Conservation (phyloP, 768 basidiomycete genomes). For the Tricholoma terreum region DNA sequence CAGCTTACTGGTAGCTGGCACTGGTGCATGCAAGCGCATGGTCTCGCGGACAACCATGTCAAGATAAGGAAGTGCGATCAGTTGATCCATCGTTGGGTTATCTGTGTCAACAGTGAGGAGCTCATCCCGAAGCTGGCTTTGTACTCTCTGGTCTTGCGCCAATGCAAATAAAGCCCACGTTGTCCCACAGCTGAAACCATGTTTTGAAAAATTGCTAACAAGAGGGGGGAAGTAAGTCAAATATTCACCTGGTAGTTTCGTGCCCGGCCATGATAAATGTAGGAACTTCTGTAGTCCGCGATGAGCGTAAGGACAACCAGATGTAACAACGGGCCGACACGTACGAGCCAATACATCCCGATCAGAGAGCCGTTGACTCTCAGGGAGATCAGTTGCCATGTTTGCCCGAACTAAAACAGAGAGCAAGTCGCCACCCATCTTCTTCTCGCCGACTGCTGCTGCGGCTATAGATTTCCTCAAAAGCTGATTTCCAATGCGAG, state of each 20-base stretch:
- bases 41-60: constrained; percentile 63
- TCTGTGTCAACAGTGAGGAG: constrained; percentile 49
- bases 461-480: constrained; percentile 33
- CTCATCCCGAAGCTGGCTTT: constrained; percentile 58
- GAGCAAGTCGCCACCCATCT: constrained; percentile 41
- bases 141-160: constrained; percentile 43
- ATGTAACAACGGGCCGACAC: background rate
- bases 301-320: too few relatives aligned
- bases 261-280: constrained; percentile 50
- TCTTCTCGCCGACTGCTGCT: constrained; percentile 3
- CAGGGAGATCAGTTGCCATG: constrained; percentile 39
- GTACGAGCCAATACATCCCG: constrained; percentile 17
- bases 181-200: constrained; percentile 34
- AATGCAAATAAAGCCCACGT: constrained; percentile 63
- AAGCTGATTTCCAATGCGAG: constrained; percentile 39
- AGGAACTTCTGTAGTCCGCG: constrained; percentile 36
- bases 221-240: background rate
- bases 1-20: constrained; percentile 39
- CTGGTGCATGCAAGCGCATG: constrained; percentile 53
- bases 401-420: constrained; percentile 47
- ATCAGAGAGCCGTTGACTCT: constrained; percentile 17
- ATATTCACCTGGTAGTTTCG: constrained; percentile 40
- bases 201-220: background rate
- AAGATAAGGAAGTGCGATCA: constrained; percentile 66
- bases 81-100: constrained; percentile 65